Conservation (phyloP, 371 early-diverging fungal species). For the Blastocladiella emersonii region DNA sequence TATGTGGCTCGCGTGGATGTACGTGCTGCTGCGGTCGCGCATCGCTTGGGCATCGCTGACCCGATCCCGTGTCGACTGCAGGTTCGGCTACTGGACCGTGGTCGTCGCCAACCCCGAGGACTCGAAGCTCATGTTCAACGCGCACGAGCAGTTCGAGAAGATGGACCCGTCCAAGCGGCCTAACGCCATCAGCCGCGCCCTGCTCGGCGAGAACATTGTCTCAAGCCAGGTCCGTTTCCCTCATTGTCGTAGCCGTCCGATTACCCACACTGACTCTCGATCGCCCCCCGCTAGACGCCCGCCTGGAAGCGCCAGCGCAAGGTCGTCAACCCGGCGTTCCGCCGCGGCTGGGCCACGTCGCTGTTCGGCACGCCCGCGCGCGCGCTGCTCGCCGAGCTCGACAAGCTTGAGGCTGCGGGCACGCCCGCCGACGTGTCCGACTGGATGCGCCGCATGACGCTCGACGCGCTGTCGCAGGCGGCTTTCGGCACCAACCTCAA, state of each 20-base stretch:
- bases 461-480: neutral
- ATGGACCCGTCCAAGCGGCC: too few relatives aligned
- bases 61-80: too few relatives aligned
- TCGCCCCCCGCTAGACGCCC: neutral
- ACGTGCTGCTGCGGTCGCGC: too few relatives aligned
- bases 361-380: neutral
- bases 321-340: slow-evolving; percentile 2
- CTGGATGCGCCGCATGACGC: slow-evolving; percentile 1
- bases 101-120: too few relatives aligned
- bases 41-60: too few relatives aligned
- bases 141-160: neutral
- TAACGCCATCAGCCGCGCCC: too few relatives aligned
- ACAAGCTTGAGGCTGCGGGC: neutral
- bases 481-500: neutral
- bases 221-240: neutral
- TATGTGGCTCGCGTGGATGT: too few relatives aligned
- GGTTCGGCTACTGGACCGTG: too few relatives aligned
- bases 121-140: too few relatives aligned
- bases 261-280: too few relatives aligned
- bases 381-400: neutral
- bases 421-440: neutral
- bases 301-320: slow-evolving; percentile 4
- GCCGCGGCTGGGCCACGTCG: neutral
- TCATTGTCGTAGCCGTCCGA: neutral
- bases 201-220: neutral